Conservation (phyloP, 1,284 basidiomycete species). For the Microbotryum silenes-acaulis region DNA sequence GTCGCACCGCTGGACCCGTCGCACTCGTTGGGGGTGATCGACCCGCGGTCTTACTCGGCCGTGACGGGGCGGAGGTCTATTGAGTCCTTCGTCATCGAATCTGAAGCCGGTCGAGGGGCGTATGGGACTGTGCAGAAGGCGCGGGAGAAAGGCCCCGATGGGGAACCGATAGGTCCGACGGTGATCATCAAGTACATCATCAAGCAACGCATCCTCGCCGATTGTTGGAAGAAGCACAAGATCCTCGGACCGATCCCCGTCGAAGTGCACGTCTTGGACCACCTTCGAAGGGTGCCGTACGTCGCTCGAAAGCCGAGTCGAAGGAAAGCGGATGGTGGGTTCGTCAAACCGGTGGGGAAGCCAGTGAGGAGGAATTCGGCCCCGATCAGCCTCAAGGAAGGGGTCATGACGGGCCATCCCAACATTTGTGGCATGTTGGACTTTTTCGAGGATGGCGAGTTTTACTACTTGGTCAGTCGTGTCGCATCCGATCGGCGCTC, state of each 20-base stretch:
- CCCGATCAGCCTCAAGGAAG: constrained; percentile 12
- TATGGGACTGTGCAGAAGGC: constrained; percentile 93
- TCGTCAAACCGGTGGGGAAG: neutral
- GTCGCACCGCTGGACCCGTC: constrained; percentile 4
- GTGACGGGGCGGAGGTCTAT: constrained; percentile 48
- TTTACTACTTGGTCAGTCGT: constrained; percentile 69
- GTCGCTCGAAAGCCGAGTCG: constrained; percentile 46
- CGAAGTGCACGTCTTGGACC: constrained; percentile 93
- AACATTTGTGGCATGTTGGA: constrained; percentile 90
- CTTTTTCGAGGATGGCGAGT: constrained; percentile 96
- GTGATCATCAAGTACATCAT: constrained; percentile 97
- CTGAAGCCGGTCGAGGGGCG: constrained; percentile 86
- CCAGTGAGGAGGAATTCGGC: constrained; percentile 14
- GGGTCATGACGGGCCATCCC: constrained; percentile 59
- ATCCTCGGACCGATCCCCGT: constrained; percentile 93
- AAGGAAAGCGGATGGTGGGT: constrained; percentile 1
- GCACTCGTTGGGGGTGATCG: constrained; percentile 30
- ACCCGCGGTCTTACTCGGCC: constrained; percentile 32
- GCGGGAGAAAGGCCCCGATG: constrained; percentile 65
- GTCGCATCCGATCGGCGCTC: neutral
- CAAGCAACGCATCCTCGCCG: constrained; percentile 94
- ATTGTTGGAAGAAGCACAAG: constrained; percentile 98
- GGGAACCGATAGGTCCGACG: constrained; percentile 56
- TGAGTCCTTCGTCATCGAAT: constrained; percentile 69
- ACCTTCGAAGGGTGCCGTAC: constrained; percentile 69